These are phyloP conservation scores for Gyrodon lividus DNA, from an alignment of 768 basidiomycete species.

Conservation along the genomic window DNA sequence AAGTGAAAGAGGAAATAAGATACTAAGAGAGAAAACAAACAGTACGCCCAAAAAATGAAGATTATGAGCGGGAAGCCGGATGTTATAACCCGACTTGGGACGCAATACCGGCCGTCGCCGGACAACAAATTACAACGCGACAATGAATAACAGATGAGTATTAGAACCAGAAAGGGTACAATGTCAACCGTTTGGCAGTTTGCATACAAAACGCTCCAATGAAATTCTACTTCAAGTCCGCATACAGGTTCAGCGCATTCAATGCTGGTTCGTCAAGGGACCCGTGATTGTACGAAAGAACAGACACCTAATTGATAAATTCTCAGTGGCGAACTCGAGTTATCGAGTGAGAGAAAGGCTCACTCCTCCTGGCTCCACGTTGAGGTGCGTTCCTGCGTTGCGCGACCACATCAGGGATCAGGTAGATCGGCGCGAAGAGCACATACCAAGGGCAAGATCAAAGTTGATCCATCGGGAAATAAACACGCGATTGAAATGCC, in stretches of 20 bases:
- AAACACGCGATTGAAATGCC: constrained; percentile 72
- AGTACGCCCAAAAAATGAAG: constrained; percentile 9
- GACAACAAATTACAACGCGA: constrained; percentile 8
- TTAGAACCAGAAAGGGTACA: not conserved
- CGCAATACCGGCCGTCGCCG: constrained; percentile 8
- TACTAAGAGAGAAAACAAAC: constrained; percentile 4
- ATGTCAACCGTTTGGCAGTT: no score
- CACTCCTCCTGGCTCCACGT: constrained; percentile 83
- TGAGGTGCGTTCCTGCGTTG: constrained; percentile 66
- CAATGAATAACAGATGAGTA: not conserved
- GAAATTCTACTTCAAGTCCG: constrained; percentile 33
- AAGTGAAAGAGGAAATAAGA: constrained; percentile 11
- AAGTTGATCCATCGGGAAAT: constrained; percentile 83
- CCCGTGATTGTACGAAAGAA: constrained; percentile 83
- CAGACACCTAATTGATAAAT: constrained; percentile 53
- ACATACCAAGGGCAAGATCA: constrained; percentile 53
- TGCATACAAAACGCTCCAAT: no score
- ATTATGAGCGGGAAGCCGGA: constrained; percentile 9
- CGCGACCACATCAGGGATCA: constrained; percentile 8
- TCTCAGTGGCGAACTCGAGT: constrained; percentile 3
- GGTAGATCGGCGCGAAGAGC: constrained; percentile 8
- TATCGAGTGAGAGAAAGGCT: constrained; percentile 21
- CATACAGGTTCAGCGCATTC: constrained; percentile 70
- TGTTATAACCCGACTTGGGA: constrained; percentile 7
- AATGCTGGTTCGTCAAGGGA: constrained; percentile 75